A percentile compares a stretch with the other conserved stretches of the same genome.
Evolutionary conservation across 2,329 filamentous ascomycete species (phyloP).

Genomic region (Penicillium rolfsii): DNA sequence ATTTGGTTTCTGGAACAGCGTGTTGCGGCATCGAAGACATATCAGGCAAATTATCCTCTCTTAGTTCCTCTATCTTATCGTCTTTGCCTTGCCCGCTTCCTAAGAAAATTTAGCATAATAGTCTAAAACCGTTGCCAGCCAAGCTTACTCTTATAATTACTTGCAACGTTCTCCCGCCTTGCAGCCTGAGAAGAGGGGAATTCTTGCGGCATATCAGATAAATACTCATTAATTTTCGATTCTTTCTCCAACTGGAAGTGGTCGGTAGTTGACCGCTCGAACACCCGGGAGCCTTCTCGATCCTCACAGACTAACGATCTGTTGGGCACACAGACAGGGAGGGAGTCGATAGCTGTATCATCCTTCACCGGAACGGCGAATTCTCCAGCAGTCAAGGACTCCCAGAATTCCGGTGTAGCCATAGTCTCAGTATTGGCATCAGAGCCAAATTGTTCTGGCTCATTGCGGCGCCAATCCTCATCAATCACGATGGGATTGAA

Average conservation of each 20-base stretch:
- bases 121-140: background rate
- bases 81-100: constrained; percentile 5
- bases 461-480: constrained; percentile 7
- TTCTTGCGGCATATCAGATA: no score
- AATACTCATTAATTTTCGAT: background rate
- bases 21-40: no score
- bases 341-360: constrained; percentile 3
- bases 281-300: constrained; percentile 1
- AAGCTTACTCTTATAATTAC: background rate
- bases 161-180: background rate
- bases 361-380: constrained; percentile 2
- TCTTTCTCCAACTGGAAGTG: no score
- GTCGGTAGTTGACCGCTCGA: background rate
- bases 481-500: constrained; percentile 19
- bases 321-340: constrained; percentile 6
- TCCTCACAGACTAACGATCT: constrained; percentile 7
- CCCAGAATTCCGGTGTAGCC: constrained; percentile 13
- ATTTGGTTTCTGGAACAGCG: no score
- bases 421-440: constrained; percentile 6
- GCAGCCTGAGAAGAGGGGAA: background rate
- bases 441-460: constrained; percentile 10
- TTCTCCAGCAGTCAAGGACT: constrained; percentile 3
- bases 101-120: constrained; percentile 3
- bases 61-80: background rate
- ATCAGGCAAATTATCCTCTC: no score